These are phyloP conservation scores for Ceratobasidium sp. DNA, from an alignment of 1,284 basidiomycete species.

Conservation along the genomic window DNA sequence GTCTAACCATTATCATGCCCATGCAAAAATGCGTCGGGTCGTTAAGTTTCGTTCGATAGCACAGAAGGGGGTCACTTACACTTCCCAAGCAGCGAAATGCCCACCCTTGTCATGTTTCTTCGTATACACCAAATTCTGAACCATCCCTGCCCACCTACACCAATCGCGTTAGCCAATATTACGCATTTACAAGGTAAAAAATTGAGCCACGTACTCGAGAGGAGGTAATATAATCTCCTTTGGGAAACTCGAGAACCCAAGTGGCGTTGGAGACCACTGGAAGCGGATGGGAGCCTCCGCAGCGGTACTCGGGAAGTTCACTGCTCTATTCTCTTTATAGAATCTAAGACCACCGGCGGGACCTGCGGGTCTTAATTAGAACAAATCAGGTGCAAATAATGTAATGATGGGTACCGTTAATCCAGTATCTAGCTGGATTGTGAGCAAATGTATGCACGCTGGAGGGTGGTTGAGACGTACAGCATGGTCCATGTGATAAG, in stretches of 20 bases:
- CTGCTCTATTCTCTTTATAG: slow-evolving; percentile 46
- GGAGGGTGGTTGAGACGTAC: slow-evolving; percentile 22
- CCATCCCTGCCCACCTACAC: slow-evolving; percentile 43
- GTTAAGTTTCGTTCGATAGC: no score
- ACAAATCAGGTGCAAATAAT: background rate
- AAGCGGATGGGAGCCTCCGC: background rate
- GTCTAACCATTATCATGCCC: no score
- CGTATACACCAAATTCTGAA: slow-evolving; percentile 43
- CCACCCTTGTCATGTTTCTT: slow-evolving; percentile 45
- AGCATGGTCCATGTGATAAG: slow-evolving; percentile 47
- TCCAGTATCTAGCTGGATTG: slow-evolving; percentile 20
- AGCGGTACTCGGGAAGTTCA: background rate
- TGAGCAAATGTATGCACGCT: no score
- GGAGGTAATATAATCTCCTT: slow-evolving; percentile 43
- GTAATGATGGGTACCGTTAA: background rate
- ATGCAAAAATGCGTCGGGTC: no score
- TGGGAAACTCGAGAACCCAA: slow-evolving; percentile 45
- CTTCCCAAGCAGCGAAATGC: slow-evolving; percentile 48
- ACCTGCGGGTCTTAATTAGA: slow-evolving; percentile 8
- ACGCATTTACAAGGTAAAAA: background rate
- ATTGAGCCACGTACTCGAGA: slow-evolving; percentile 46
- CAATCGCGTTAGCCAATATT: background rate
- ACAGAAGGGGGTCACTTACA: no score
- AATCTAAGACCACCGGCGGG: slow-evolving; percentile 43
- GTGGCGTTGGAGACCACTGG: slow-evolving; percentile 41